phyloP scores from a whole-genome alignment of 2,329 filamentous ascomycete species.

The Leptoxyphium fumago region DNA sequence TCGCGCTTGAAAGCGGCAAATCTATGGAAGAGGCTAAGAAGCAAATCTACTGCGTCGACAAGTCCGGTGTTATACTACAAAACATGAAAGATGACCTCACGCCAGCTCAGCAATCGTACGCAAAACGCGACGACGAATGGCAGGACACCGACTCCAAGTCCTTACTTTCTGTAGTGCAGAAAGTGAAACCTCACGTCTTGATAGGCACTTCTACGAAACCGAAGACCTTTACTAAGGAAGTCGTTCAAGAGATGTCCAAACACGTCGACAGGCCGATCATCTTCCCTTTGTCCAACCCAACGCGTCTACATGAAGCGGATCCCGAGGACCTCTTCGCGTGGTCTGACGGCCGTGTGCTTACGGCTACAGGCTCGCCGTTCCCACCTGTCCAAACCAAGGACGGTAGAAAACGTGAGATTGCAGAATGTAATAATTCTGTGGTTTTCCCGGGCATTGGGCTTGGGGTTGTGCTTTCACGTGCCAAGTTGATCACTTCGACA shows the following conservation, averaged over 20 bases:
- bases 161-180: constrained; percentile 52
- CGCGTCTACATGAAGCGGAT: constrained; percentile 65
- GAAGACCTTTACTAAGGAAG: constrained; percentile 57
- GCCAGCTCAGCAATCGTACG: constrained; percentile 51
- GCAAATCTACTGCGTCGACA: constrained; percentile 69
- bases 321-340: constrained; percentile 63
- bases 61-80: constrained; percentile 58
- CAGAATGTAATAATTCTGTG: constrained; percentile 81
- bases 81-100: constrained; percentile 47
- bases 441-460: too few species aligned
- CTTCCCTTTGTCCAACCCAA: constrained; percentile 76
- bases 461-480: too few species aligned
- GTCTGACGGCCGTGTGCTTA: constrained; percentile 63
- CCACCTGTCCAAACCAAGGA: constrained; percentile 47
- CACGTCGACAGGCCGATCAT: constrained; percentile 69
- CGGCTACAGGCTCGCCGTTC: constrained; percentile 76
- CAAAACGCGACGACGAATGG: constrained; percentile 51
- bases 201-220: constrained; percentile 74
- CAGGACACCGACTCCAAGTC: constrained; percentile 38
- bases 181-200: constrained; percentile 64
- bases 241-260: constrained; percentile 60
- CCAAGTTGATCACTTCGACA: too few species aligned
- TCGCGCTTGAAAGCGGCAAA: constrained; percentile 51
- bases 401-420: constrained; percentile 42
- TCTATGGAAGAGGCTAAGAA: constrained; percentile 58